phyloP scores from a whole-genome alignment of 805 yeast species.

The Lipomyces sp. region DNA sequence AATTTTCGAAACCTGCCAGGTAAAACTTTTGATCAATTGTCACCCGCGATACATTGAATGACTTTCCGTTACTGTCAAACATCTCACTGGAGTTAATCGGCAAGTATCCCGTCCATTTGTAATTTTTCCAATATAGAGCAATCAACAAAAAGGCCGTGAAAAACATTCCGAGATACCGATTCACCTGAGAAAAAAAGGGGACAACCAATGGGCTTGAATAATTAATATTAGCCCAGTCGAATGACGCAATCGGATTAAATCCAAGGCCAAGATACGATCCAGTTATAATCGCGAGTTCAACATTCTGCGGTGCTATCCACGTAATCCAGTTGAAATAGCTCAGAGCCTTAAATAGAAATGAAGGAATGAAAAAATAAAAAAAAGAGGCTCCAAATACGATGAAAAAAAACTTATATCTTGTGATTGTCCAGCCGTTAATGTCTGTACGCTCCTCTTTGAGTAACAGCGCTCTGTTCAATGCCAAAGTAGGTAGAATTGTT shows the following conservation, averaged over 20 bases:
- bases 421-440: constrained; percentile 59
- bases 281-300: constrained; percentile 52
- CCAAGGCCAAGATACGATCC: constrained; percentile 59
- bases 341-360: constrained; percentile 58
- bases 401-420: constrained; percentile 51
- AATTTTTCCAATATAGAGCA: constrained; percentile 46
- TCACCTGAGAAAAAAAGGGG: constrained; percentile 45
- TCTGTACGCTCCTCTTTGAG: constrained; percentile 43
- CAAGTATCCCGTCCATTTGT: constrained; percentile 48
- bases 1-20: not conserved
- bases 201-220: constrained; percentile 37
- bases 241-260: constrained; percentile 36
- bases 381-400: constrained; percentile 45
- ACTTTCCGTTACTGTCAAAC: constrained; percentile 45
- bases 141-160: constrained; percentile 36
- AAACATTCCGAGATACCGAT: constrained; percentile 40
- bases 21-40: constrained; percentile 38
- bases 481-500: constrained; percentile 46
- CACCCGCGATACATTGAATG: constrained; percentile 45
- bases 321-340: constrained; percentile 60
- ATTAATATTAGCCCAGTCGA: constrained; percentile 44
- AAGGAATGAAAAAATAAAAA: constrained; percentile 65
- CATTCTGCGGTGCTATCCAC: constrained; percentile 39
- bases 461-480: constrained; percentile 47
- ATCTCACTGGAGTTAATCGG: constrained; percentile 48